Conservation (phyloP, 1,284 basidiomycete species). For the Rugosomyces carneus region DNA sequence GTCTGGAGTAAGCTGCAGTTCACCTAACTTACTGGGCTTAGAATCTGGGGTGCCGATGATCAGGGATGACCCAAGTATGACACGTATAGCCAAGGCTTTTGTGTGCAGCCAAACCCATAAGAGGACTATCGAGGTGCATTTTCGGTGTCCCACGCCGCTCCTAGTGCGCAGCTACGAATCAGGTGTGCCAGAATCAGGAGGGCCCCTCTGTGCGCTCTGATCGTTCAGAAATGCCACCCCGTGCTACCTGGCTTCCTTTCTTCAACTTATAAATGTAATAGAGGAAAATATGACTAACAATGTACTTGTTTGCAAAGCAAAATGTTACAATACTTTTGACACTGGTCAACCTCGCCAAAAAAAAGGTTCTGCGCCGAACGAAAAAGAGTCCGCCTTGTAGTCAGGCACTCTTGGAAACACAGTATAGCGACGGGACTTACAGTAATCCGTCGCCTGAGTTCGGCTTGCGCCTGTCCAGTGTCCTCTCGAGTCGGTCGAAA, state of each 20-base stretch:
- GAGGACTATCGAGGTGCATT: conserved; percentile 2
- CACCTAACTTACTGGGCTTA: neutral
- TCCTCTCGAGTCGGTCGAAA: too few relatives aligned
- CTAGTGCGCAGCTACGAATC: conserved; percentile 2
- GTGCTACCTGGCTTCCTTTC: conserved; percentile 1
- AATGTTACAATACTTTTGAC: conserved; percentile 1
- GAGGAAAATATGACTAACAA: neutral
- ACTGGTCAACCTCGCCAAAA: too few relatives aligned
- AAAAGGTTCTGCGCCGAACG: too few relatives aligned
- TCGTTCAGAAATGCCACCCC: conserved; percentile 3
- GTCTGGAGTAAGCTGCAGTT: neutral
- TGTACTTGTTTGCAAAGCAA: conserved; percentile 1
- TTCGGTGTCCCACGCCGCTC: conserved; percentile 1
- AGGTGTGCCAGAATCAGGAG: neutral
- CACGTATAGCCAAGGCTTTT: conserved; percentile 8
- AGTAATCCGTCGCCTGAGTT: too few relatives aligned
- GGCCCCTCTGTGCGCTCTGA: conserved; percentile 9
- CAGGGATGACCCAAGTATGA: neutral
- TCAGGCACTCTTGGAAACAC: too few relatives aligned
- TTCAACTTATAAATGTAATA: neutral
- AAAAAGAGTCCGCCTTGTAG: too few relatives aligned
- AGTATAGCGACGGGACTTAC: too few relatives aligned
- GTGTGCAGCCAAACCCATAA: conserved; percentile 1
- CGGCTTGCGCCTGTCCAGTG: too few relatives aligned
- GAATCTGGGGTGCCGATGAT: neutral